These are phyloP conservation scores for Aspergillus homomorphus DNA, from an alignment of 495 filamentous ascomycete species.

Conservation along the genomic window DNA sequence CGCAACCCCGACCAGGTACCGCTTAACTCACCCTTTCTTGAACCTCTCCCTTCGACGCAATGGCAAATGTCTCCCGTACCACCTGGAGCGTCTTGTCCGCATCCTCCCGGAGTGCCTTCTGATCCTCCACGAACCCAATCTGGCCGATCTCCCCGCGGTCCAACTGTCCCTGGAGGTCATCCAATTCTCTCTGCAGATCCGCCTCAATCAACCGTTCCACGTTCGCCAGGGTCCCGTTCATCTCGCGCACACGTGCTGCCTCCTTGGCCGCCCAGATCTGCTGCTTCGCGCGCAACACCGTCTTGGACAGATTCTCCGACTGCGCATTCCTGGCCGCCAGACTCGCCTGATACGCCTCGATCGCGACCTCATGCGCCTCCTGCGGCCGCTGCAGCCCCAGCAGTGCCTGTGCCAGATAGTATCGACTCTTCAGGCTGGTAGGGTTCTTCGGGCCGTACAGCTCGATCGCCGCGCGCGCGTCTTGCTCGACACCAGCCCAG, in stretches of 20 bases:
- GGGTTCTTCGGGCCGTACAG: slow-evolving; percentile 54
- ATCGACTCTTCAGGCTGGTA: slow-evolving; percentile 70
- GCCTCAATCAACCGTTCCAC: slow-evolving; percentile 49
- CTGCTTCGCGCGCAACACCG: slow-evolving; percentile 78
- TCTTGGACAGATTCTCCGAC: slow-evolving; percentile 59
- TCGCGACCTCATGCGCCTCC: slow-evolving; percentile 69
- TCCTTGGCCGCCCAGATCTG: slow-evolving; percentile 50
- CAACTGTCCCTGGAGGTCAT: slow-evolving; percentile 40
- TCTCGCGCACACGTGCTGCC: slow-evolving; percentile 44
- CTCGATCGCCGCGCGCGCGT: slow-evolving; percentile 71
- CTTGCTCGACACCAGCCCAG: slow-evolving; percentile 74
- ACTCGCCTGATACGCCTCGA: slow-evolving; percentile 71
- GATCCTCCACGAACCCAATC: slow-evolving; percentile 43
- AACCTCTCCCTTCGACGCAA: slow-evolving; percentile 58
- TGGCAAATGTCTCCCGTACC: slow-evolving; percentile 41
- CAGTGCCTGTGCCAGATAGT: slow-evolving; percentile 80
- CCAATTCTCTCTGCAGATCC: slow-evolving; percentile 56
- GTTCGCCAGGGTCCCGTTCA: slow-evolving; percentile 44
- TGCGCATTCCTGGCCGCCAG: slow-evolving; percentile 55
- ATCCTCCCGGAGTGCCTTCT: slow-evolving; percentile 42
- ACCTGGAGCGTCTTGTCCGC: slow-evolving; percentile 51
- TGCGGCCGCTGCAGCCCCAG: slow-evolving; percentile 69
- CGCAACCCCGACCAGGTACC: neutral
- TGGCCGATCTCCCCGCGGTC: slow-evolving; percentile 46
- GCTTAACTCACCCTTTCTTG: slow-evolving; percentile 54